Conservation (phyloP, 176 grass and related monocot genomes). For the Rhynchospora breviuscula region DNA sequence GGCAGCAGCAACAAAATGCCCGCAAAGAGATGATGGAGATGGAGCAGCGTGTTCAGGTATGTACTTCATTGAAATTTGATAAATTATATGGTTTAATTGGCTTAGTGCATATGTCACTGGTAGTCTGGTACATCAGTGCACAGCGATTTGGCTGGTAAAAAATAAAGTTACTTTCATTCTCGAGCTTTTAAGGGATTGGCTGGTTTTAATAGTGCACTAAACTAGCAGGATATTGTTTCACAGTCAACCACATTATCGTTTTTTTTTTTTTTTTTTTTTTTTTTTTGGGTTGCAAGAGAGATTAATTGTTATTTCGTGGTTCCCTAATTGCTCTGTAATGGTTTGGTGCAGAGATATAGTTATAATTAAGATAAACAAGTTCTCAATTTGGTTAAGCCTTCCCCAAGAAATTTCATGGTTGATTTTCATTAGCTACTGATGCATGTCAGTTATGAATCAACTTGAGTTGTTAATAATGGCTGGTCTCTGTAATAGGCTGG, state of each 20-base stretch:
- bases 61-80: background rate
- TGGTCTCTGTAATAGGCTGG: background rate
- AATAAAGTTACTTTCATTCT: no score
- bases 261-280: background rate
- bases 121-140: background rate
- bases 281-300: no score
- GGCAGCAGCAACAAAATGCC: constrained; percentile 36
- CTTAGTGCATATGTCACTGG: background rate
- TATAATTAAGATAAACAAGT: background rate
- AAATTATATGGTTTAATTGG: background rate
- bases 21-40: constrained; percentile 34
- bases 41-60: constrained; percentile 34
- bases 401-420: background rate
- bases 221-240: background rate
- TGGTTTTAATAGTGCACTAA: background rate
- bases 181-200: background rate
- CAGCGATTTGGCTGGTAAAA: background rate
- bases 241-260: background rate
- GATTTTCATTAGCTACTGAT: background rate
- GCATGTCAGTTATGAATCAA: background rate
- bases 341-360: background rate
- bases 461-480: background rate
- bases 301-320: background rate
- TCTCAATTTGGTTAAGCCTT: background rate
- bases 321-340: background rate